Evolutionary conservation across 192 early-diverging fungal species (phyloP).

Genomic region (Coemansia sp.): DNA sequence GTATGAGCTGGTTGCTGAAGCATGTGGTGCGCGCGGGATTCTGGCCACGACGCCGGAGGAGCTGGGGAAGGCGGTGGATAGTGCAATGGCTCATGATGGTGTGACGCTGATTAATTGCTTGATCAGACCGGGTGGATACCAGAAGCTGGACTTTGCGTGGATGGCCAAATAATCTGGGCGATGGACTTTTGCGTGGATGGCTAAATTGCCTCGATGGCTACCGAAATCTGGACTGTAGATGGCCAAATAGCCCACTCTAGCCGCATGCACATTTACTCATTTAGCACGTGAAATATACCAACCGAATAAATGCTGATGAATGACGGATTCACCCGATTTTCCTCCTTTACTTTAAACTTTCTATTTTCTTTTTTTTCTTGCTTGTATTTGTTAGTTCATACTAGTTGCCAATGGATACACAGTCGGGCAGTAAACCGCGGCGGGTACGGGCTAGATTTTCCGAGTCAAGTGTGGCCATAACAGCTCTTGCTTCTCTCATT

Average conservation of each 20-base stretch:
- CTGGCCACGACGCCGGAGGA: constrained; percentile 60
- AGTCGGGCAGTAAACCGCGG: background rate
- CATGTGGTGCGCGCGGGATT: constrained; percentile 63
- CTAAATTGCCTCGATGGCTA: too few relatives aligned
- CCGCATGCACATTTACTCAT: background rate
- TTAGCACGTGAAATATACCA: constrained; percentile 1
- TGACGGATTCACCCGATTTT: background rate
- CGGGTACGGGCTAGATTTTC: constrained; percentile 15
- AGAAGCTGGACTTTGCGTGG: constrained; percentile 60
- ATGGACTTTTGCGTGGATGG: too few relatives aligned
- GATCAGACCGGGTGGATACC: constrained; percentile 63
- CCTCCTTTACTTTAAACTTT: background rate
- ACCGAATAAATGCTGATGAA: too few relatives aligned
- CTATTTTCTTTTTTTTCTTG: constrained; percentile 6
- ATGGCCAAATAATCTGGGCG: constrained; percentile 36
- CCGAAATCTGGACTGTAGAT: too few relatives aligned
- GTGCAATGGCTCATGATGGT: constrained; percentile 46
- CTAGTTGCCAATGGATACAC: background rate
- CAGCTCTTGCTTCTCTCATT: constrained; percentile 18
- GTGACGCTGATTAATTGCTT: constrained; percentile 67
- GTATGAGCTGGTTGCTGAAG: constrained; percentile 69
- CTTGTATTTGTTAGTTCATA: background rate
- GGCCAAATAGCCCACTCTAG: too few relatives aligned
- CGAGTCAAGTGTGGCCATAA: constrained; percentile 30
- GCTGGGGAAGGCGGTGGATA: constrained; percentile 53